Percentiles rank a stretch among this genome's conserved stretches.
Conservation (phyloP, 2,329 filamentous ascomycete genomes). For the Elsinoe australis region DNA sequence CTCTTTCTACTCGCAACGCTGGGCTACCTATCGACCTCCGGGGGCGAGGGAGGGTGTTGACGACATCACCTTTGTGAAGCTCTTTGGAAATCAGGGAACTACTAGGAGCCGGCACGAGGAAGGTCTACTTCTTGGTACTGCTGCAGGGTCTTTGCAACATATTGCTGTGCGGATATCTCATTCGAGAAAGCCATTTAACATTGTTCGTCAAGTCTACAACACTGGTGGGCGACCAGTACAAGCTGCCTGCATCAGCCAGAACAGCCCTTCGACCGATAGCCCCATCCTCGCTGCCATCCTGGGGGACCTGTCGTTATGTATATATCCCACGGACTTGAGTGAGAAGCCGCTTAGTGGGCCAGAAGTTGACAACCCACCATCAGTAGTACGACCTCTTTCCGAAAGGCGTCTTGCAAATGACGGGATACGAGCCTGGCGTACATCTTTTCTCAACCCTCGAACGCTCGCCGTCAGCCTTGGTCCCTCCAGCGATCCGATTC, state of each 20-base stretch:
- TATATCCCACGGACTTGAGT: slow-evolving; percentile 29
- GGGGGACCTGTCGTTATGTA: slow-evolving; percentile 2
- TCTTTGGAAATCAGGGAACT: slow-evolving; percentile 36
- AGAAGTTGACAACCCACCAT: too few species aligned
- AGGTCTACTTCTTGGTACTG: slow-evolving; percentile 48
- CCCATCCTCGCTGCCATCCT: slow-evolving; percentile 1
- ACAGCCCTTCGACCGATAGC: background rate
- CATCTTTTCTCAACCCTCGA: slow-evolving; percentile 45
- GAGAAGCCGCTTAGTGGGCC: too few species aligned
- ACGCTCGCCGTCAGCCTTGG: slow-evolving; percentile 47
- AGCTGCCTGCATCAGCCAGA: background rate
- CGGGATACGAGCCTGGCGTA: slow-evolving; percentile 39
- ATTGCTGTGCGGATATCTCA: slow-evolving; percentile 21
- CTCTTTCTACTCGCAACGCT: slow-evolving; percentile 24
- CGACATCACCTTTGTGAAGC: slow-evolving; percentile 51
- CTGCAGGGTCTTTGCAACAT: slow-evolving; percentile 46
- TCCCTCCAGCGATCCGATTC: slow-evolving; percentile 37
- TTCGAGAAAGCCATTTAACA: slow-evolving; percentile 11
- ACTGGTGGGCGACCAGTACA: background rate
- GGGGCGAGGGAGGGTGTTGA: slow-evolving; percentile 46
- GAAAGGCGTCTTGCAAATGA: slow-evolving; percentile 16
- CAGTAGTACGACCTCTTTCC: slow-evolving; percentile 3
- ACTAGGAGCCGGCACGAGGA: slow-evolving; percentile 22
- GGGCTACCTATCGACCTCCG: slow-evolving; percentile 47
- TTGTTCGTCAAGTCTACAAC: background rate